Conservation (phyloP, 306 rosid species). For the Cicer arietinum region DNA sequence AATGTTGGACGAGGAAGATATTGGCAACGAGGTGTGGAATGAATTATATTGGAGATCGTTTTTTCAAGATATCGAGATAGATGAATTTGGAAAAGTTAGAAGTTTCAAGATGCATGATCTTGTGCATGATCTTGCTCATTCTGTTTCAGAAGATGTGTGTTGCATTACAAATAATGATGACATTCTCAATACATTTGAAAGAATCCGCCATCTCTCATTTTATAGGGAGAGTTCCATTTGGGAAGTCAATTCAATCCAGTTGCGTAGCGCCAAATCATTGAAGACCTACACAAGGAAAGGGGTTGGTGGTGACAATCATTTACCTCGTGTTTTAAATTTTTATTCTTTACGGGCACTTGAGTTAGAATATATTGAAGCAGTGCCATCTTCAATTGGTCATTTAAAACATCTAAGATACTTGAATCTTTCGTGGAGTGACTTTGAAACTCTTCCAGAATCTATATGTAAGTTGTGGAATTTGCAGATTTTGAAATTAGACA, state of each 20-base stretch:
- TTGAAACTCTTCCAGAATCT: conserved; percentile 40
- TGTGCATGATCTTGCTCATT: conserved; percentile 41
- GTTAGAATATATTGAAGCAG: rapidly evolving
- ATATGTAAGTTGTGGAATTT: background rate
- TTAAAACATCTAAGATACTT: conserved; percentile 40
- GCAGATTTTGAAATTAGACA: conserved; percentile 3
- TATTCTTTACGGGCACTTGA: conserved; percentile 7
- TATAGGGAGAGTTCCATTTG: rapidly evolving
- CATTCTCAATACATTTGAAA: background rate
- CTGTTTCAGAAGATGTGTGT: background rate
- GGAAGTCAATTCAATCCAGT: too few relatives aligned
- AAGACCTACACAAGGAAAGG: background rate
- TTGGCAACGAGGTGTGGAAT: conserved; percentile 33
- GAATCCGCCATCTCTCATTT: conserved; percentile 15
- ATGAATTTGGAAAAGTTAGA: background rate
- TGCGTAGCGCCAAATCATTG: background rate
- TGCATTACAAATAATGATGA: background rate
- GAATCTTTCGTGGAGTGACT: background rate
- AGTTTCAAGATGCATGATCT: conserved; percentile 39
- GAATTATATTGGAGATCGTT: conserved; percentile 41
- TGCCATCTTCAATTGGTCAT: conserved; percentile 3
- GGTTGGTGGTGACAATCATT: too few relatives aligned
- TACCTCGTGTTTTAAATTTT: background rate
- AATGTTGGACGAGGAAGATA: conserved; percentile 17
- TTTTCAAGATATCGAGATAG: conserved; percentile 31